Percentiles rank a stretch among this genome's conserved stretches.
phyloP scores from a whole-genome alignment of 163 green algal genomes.

The Chlamydomonas reinhardtii region DNA sequence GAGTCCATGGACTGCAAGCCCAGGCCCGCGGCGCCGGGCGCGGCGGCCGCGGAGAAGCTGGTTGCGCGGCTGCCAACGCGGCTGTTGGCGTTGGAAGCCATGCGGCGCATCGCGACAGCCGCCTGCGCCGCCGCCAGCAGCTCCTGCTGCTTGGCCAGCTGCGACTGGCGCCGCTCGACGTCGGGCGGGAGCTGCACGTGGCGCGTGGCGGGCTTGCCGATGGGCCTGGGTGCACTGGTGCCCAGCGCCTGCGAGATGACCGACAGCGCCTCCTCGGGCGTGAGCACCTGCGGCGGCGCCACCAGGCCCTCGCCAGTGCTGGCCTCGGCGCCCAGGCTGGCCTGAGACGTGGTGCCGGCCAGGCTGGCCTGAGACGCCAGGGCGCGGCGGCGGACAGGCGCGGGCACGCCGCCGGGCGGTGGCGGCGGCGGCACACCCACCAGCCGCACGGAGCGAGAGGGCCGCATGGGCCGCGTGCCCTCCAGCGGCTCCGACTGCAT shows the following conservation, averaged over 20 bases:
- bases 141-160: constrained; percentile 46
- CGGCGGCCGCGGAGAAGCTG: neutral
- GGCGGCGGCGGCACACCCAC: neutral
- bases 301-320: neutral
- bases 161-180: constrained; percentile 41
- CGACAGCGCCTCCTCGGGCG: neutral
- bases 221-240: neutral
- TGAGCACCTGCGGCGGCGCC: constrained; percentile 16
- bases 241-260: constrained; percentile 9
- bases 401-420: constrained; percentile 1
- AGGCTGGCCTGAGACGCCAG: neutral
- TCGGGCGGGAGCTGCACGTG: constrained; percentile 41
- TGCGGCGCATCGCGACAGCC: neutral
- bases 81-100: neutral
- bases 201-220: neutral
- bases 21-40: neutral
- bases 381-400: constrained; percentile 4
- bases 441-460: neutral
- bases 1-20: neutral
- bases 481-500: constrained; percentile 10
- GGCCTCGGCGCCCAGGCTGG: neutral
- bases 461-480: neutral
- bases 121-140: constrained; percentile 40
- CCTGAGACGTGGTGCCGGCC: neutral
- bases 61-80: neutral